phyloP scores from a whole-genome alignment of 257 asterid species.

The Solanum medicagineum region DNA sequence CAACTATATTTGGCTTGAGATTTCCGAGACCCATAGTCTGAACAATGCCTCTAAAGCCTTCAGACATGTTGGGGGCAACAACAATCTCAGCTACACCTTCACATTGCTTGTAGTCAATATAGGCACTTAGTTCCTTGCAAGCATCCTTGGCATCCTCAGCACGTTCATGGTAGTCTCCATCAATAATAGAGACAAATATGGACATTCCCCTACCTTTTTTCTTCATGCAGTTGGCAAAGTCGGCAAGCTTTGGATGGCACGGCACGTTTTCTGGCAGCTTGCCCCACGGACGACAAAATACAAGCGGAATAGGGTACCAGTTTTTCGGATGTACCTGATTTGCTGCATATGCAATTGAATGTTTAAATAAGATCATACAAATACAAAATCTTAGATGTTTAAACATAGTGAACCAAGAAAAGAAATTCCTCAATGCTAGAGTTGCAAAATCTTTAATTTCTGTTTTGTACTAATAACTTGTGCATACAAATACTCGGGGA shows the following conservation, averaged over 20 bases:
- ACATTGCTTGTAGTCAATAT: constrained; percentile 85
- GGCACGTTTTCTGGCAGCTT: constrained; percentile 94
- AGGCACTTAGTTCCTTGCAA: constrained; percentile 76
- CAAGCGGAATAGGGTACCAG: constrained; percentile 97
- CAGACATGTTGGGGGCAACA: constrained; percentile 90
- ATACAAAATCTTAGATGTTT: neutral
- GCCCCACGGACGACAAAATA: constrained; percentile 99
- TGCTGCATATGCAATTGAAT: constrained; percentile 42
- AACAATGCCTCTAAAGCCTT: constrained; percentile 88
- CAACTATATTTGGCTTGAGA: constrained; percentile 87
- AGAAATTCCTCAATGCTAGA: neutral
- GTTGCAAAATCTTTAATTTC: neutral
- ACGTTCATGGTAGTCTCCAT: constrained; percentile 86
- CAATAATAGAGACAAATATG: constrained; percentile 81
- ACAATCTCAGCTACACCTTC: constrained; percentile 98
- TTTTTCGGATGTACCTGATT: constrained; percentile 93
- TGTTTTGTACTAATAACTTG: neutral
- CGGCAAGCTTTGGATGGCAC: constrained; percentile 98
- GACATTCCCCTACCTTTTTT: constrained; percentile 99
- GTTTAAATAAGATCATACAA: neutral
- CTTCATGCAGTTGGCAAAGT: constrained; percentile 94
- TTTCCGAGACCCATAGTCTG: constrained; percentile 99
- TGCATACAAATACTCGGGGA: neutral
- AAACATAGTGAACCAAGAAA: neutral
- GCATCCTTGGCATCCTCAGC: constrained; percentile 94